Base-by-base conservation (phyloP, 768 basidiomycete genomes). In the Lactarius hatsudake region DNA sequence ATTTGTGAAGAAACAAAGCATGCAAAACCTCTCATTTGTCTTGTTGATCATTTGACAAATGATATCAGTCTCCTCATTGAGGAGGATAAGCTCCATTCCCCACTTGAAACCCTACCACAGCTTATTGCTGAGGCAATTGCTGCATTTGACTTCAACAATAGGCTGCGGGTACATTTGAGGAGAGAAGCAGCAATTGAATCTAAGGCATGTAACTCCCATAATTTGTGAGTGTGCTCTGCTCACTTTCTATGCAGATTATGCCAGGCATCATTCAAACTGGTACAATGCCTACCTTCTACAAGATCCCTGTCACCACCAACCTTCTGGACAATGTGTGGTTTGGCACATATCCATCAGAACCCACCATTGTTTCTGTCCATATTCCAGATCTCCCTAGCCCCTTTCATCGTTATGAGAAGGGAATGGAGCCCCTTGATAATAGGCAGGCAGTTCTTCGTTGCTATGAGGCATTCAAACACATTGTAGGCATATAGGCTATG, bases 241-340 rank as follows among this genome's bases (percentile, higher is more conserved):
- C 10, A 48, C 45, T 10, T 48, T 10, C n/a, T 10, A 48, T 48
- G 2, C 10, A 48, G 48, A 20, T 56, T 15, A 56, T 56, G 54
- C 8, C 17, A 10, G 85, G 84, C 71, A 83, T 85, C n/a, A 86
- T 82, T 36, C 86, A 79, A 68, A 84, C 86, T 5, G 84, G 85
- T 20, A 56, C 54, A 18, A 20, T 20, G 20, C 54, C 54, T 5
- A 56, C 8, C 20, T 56, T 56, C 13, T 56, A 20, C 30, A 56
- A 56, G 48, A 26, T 23, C 48, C 48, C 48, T 5, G 23, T 51
- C 23, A 48, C 48, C n/a, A n/a, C 54, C 28, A 18, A 30, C 18
- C 18, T 55, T 30, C 15, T 55, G 3, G 1, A 8, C 26, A 30
- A 55, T 55, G 6, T 55, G 6, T 1, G 28, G 2, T 12, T 6